Percentiles rank a stretch among this genome's conserved stretches.
Evolutionary conservation across 2,329 filamentous ascomycete species (phyloP).

Genomic region (Aspergillus vadensis): DNA sequence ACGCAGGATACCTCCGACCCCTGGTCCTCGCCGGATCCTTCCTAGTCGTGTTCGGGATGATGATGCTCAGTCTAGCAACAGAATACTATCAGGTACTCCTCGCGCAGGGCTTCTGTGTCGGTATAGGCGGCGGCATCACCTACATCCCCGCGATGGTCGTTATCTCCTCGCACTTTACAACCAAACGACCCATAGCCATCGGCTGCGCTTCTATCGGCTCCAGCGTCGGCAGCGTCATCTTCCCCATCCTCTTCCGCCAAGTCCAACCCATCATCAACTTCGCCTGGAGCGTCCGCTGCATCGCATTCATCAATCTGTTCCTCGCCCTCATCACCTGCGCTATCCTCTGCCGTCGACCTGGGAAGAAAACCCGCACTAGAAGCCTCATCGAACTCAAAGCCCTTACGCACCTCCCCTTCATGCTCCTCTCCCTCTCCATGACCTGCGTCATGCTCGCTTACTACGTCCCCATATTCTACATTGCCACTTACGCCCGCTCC

Average conservation of each 20-base stretch:
- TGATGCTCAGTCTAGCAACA: conserved; percentile 41
- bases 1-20: conserved; percentile 47
- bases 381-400: conserved; percentile 45
- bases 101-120: conserved; percentile 45
- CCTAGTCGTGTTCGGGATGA: conserved; percentile 38
- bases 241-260: conserved; percentile 57
- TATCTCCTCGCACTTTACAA: conserved; percentile 39
- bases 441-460: conserved; percentile 51
- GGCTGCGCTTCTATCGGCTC: conserved; percentile 60
- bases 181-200: conserved; percentile 57
- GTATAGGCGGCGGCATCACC: conserved; percentile 34
- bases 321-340: conserved; percentile 38
- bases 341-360: conserved; percentile 43
- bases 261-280: conserved; percentile 61
- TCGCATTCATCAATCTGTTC: conserved; percentile 56
- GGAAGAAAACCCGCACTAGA: conserved; percentile 38
- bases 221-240: conserved; percentile 61
- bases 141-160: conserved; percentile 36
- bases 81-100: conserved; percentile 45
- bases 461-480: conserved; percentile 50
- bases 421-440: conserved; percentile 48
- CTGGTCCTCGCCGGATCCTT: conserved; percentile 46
- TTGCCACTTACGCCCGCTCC: conserved; percentile 46
- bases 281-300: conserved; percentile 59
- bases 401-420: conserved; percentile 44